Conservation (phyloP, 2,329 filamentous ascomycete species). For the Diaporthe sp. region DNA sequence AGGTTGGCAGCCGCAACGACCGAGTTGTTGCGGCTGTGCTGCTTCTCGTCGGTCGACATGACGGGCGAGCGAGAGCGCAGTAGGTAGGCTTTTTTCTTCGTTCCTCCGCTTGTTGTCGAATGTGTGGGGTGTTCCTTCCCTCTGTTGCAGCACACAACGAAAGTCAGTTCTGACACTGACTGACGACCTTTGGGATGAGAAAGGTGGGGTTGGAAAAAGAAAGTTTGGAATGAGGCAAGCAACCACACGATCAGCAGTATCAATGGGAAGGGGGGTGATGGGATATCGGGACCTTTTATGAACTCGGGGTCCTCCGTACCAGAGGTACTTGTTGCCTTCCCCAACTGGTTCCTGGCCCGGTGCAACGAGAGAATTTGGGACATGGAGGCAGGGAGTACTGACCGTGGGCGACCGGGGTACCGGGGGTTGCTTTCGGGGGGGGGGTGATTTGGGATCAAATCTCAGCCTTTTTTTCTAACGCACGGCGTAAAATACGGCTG, state of each 20-base stretch:
- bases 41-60: slow-evolving; percentile 39
- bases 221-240: background rate
- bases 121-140: background rate
- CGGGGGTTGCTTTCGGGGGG: background rate
- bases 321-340: background rate
- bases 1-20: slow-evolving; percentile 48
- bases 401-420: slow-evolving; percentile 16
- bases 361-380: slow-evolving; percentile 14
- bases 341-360: slow-evolving; percentile 21
- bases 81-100: background rate
- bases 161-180: slow-evolving; percentile 1
- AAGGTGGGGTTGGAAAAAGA: slow-evolving; percentile 8
- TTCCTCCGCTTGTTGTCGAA: slow-evolving; percentile 18
- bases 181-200: background rate
- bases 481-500: slow-evolving; percentile 20
- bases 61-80: slow-evolving; percentile 6
- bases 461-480: slow-evolving; percentile 4
- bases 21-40: slow-evolving; percentile 24
- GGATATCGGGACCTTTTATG: slow-evolving; percentile 35
- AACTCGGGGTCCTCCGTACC: slow-evolving; percentile 21
- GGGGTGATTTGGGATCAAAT: slow-evolving; percentile 8
- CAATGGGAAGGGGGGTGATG: slow-evolving; percentile 1
- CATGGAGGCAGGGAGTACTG: background rate
- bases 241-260: background rate
- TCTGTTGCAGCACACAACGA: background rate